Evolutionary conservation across 73 alveolate species (phyloP).

Genomic region (Tetrahymena elliotti): DNA sequence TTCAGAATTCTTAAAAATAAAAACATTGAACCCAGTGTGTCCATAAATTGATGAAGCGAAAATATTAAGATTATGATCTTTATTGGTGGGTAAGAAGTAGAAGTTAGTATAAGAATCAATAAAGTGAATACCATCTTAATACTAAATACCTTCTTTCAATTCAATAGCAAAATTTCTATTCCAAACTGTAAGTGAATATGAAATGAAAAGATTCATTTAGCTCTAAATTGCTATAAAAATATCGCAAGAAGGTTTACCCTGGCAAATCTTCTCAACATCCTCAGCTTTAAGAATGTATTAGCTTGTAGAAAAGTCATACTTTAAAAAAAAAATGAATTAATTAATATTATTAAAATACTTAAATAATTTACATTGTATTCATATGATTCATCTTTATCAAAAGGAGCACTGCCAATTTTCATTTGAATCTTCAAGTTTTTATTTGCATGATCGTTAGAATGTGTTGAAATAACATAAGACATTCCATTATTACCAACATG

Average conservation of each 20-base stretch:
- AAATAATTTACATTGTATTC: background rate
- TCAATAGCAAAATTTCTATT: background rate
- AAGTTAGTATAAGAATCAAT: background rate
- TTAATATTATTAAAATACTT: background rate
- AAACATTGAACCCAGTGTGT: background rate
- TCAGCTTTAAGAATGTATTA: background rate
- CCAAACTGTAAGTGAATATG: background rate
- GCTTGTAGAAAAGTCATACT: background rate
- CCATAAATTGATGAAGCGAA: background rate
- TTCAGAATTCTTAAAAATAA: background rate
- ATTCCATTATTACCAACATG: background rate
- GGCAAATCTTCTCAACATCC: background rate
- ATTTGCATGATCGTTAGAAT: background rate
- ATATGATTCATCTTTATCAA: background rate
- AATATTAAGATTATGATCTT: background rate
- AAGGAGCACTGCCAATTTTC: background rate
- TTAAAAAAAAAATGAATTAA: background rate
- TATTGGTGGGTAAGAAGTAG: background rate
- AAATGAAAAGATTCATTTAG: background rate
- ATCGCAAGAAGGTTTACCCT: background rate
- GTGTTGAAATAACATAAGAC: background rate
- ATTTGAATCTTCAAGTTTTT: background rate
- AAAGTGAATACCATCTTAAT: background rate
- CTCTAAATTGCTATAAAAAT: background rate
- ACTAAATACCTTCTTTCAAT: background rate